Evolutionary conservation across 2,329 filamentous ascomycete genomes (phyloP).

Genomic region (Allantophomopsis lycopodina): DNA sequence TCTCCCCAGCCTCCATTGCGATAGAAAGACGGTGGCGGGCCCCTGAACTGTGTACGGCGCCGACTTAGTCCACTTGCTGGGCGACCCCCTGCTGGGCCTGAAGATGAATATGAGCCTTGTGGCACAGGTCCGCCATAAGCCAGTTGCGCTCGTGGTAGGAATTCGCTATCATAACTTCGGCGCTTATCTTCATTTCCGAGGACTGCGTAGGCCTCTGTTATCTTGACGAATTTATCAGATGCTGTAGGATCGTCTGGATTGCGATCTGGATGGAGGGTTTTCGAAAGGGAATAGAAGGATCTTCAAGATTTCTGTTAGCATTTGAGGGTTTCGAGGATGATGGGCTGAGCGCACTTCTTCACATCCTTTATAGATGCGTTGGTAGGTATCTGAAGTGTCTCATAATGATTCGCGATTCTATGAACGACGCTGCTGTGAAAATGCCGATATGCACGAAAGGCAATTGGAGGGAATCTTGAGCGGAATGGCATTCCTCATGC

Average conservation of each 20-base stretch:
- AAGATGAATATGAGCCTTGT: constrained; percentile 39
- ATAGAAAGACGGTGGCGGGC: constrained; percentile 85
- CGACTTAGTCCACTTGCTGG: constrained; percentile 71
- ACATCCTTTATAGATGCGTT: constrained; percentile 64
- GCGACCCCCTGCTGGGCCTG: constrained; percentile 55
- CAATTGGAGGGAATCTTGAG: constrained; percentile 9
- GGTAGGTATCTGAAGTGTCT: constrained; percentile 58
- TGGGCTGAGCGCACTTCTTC: constrained; percentile 52
- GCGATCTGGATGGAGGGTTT: constrained; percentile 82
- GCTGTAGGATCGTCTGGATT: constrained; percentile 67
- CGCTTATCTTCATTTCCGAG: constrained; percentile 65
- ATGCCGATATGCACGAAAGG: constrained; percentile 7
- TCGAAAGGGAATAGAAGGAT: constrained; percentile 83
- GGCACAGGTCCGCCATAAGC: constrained; percentile 16
- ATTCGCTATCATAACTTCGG: constrained; percentile 65
- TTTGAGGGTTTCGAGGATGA: background rate
- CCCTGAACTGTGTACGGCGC: constrained; percentile 62
- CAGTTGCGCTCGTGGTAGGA: constrained; percentile 22
- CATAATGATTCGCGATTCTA: constrained; percentile 55
- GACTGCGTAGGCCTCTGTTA: constrained; percentile 71
- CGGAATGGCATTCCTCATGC: constrained; percentile 52
- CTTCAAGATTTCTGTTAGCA: constrained; percentile 20
- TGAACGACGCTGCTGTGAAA: constrained; percentile 30
- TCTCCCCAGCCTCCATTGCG: constrained; percentile 65
- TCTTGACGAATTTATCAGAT: constrained; percentile 62